Evolutionary conservation across 257 asterid species (phyloP), one percentile per base, ranked within the genome.

Genomic region (Solanum paucissectum): DNA sequence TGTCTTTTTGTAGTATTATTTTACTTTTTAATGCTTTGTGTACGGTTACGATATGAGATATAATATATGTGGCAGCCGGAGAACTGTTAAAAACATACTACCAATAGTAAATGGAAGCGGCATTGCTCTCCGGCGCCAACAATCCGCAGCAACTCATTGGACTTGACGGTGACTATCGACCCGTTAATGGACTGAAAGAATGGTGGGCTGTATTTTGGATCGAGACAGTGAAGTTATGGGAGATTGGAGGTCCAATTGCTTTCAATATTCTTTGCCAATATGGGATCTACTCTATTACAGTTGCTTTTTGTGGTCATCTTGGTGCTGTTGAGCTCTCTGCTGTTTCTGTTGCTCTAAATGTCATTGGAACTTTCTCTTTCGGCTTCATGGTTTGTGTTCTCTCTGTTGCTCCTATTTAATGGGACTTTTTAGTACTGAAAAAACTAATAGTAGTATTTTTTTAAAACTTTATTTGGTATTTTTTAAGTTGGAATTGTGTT

Each of bases 271-370:
- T 94, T 8, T 95, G 98, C 9, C 95, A 94, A 88, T 95, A 64
- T 42, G 93, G 92, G 20, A 90, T 68, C 68, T 85, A 64, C 83
- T 73, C 95, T 9, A 91, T 92, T 23, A 90, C 97, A 12, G 90
- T 88, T 74, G 87, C 95, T 32, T 95, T 93, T 88, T 96, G 93
- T 83, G 98, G 98, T 23, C 98, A 95, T 55, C 91, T 94, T 42
- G 98, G 98, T 13, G 93, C 92, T 85, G 23, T 92, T 69, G 90
- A 95, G 72, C 97, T 95, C 88, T 90, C 97, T 11, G 94, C 98
- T 25, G 91, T 94, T 83, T 91, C 98, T 5, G 92, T 94, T 90
- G 94, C 97, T 5, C 89, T 88, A 77, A 93, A 94, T 6, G 96
- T 94, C 75, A 88, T 95, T 83, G 86, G 90, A 36, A 94, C 94